Evolutionary conservation across 768 basidiomycete genomes (phyloP).

Genomic region (Kwoniella dejecticola): DNA sequence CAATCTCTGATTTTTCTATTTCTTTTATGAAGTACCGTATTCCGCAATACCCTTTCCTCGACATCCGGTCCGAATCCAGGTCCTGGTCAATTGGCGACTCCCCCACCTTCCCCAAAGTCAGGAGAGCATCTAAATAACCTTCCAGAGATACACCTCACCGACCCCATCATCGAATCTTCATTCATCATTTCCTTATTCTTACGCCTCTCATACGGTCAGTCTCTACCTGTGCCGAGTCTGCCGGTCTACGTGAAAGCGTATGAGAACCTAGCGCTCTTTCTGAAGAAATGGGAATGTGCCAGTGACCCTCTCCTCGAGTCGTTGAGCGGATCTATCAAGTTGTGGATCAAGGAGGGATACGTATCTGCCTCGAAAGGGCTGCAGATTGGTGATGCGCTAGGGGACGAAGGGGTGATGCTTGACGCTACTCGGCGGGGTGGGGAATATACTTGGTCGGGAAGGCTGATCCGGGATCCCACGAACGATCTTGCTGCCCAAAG

Average conservation of each 20-base stretch:
- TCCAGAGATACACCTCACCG: constrained; percentile 4
- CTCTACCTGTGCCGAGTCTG: neutral
- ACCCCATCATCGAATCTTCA: constrained; percentile 8
- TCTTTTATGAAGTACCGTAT: too few relatives aligned
- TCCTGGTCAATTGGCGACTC: neutral
- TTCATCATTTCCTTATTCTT: constrained; percentile 19
- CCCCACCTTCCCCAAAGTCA: neutral
- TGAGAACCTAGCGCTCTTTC: constrained; percentile 7
- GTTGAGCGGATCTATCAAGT: neutral
- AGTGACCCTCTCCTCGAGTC: neutral
- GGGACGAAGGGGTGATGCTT: neutral
- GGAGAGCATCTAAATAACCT: neutral
- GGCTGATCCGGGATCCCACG: neutral
- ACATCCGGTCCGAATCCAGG: too few relatives aligned
- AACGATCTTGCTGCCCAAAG: neutral
- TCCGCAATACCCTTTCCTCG: too few relatives aligned
- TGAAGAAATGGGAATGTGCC: constrained; percentile 15
- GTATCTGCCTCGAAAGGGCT: constrained; percentile 13
- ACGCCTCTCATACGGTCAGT: neutral
- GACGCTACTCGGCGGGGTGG: constrained; percentile 3
- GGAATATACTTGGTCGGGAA: constrained; percentile 20
- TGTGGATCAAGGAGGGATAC: constrained; percentile 10
- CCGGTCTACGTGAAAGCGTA: constrained; percentile 8
- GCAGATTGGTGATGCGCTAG: constrained; percentile 9
- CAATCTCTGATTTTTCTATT: too few relatives aligned